Evolutionary conservation across 495 filamentous ascomycete genomes (phyloP).

Genomic region (Letharia lupina): DNA sequence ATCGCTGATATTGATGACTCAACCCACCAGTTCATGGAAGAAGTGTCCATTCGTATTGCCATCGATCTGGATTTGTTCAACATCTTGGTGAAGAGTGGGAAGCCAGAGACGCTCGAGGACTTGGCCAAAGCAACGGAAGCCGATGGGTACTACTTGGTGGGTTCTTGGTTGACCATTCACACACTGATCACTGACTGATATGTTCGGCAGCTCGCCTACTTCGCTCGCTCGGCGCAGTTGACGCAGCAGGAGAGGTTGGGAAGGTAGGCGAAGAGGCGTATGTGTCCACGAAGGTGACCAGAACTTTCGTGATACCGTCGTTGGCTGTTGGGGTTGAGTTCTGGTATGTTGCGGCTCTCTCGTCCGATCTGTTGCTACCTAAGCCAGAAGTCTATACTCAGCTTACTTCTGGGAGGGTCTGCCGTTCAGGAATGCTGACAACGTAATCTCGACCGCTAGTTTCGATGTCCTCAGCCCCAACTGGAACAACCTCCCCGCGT

Average conservation of each 20-base stretch:
- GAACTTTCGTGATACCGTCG: background rate
- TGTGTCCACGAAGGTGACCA: constrained; percentile 7
- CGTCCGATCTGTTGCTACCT: background rate
- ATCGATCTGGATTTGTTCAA: constrained; percentile 33
- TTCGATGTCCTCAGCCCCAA: constrained; percentile 30
- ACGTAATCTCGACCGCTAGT: constrained; percentile 19
- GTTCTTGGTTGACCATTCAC: background rate
- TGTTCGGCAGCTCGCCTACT: background rate
- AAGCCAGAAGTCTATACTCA: background rate
- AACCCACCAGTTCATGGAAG: constrained; percentile 1
- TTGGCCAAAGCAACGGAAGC: constrained; percentile 31
- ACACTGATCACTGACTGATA: background rate
- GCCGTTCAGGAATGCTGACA: background rate
- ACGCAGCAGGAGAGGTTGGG: constrained; percentile 1
- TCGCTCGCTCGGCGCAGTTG: constrained; percentile 6
- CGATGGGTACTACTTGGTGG: constrained; percentile 30
- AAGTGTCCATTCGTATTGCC: constrained; percentile 22
- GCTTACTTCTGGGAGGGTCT: background rate
- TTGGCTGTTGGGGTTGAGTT: constrained; percentile 6
- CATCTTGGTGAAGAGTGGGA: constrained; percentile 30
- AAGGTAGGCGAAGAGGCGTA: constrained; percentile 1
- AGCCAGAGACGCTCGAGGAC: constrained; percentile 28
- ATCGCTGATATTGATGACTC: background rate
- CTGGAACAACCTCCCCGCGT: constrained; percentile 24
- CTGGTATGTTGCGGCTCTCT: background rate